Base-by-base conservation (phyloP, 106 monocot species). In the Allium fistulosum region DNA sequence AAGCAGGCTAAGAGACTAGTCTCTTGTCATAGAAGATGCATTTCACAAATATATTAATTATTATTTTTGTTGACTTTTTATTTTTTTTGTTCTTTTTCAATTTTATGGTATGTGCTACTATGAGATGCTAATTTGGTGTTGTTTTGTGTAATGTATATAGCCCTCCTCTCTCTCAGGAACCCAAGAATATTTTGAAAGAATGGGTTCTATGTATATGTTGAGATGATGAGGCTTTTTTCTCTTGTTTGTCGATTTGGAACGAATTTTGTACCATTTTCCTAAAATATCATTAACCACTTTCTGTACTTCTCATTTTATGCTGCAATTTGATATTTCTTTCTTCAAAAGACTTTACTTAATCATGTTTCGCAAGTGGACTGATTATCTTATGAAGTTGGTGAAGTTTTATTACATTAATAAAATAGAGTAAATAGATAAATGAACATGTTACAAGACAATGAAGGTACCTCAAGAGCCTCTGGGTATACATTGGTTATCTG, bases 1-100 rank as follows among this genome's bases (percentile, higher is more conserved):
- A 76, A 47, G 72, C 75, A 77, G 65, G 61, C 76, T 18, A 80
- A 62, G 77, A 69, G 71, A 26, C 45, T 67, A 22, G 75, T 65
- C 53, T 72, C 76, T 26, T 74, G 72, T 68, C 83, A 67, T 53
- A 73, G 80, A 49, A 81, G 76, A 72, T 81, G 78, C 70, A 75
- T 51, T 65, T 81, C 83, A 0, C 79, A 79, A 66, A 58, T 82
- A 46, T 79, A 56, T 22, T 59, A 59, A 59, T 59, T 22, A 59
- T 13, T 16, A 9, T 16, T 59, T 3, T 59, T 13, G 18, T 59
- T 59, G 14, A 17, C 22, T 18, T 55, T 8, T 55, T 55, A 15
- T 55, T 55, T 55, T 11, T 15, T 55, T 55, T 55, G 11, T 11
- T 11, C 53, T 55, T 55, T 15, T 15, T 55, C 13, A 55, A 55